phyloP scores from a whole-genome alignment of 2,329 filamentous ascomycete genomes.

The Elsinoe ampelina region DNA sequence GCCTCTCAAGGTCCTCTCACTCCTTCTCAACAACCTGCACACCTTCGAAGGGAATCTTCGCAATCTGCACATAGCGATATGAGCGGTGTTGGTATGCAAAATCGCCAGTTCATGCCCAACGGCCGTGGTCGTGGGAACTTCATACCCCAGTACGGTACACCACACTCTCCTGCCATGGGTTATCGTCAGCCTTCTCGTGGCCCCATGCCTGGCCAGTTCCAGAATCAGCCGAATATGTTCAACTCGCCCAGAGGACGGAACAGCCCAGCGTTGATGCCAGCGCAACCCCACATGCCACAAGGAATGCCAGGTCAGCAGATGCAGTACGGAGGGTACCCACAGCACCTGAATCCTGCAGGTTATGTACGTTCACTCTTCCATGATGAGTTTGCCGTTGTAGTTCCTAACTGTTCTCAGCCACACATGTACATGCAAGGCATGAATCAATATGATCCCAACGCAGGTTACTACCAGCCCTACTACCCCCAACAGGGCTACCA shows the following conservation, averaged over 20 bases:
- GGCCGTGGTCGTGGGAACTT: slow-evolving; percentile 46
- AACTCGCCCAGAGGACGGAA: slow-evolving; percentile 46
- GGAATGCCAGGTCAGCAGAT: slow-evolving; percentile 46
- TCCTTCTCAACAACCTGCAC: slow-evolving; percentile 57
- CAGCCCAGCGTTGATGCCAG: slow-evolving; percentile 49
- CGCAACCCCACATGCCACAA: slow-evolving; percentile 57
- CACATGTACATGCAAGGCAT: slow-evolving; percentile 41
- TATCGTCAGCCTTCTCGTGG: slow-evolving; percentile 45
- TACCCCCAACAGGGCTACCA: slow-evolving; percentile 33
- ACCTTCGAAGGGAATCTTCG: slow-evolving; percentile 77
- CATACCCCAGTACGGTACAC: slow-evolving; percentile 42
- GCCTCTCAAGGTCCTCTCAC: slow-evolving; percentile 37
- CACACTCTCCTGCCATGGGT: slow-evolving; percentile 45
- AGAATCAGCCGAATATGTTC: slow-evolving; percentile 19
- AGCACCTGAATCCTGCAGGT: slow-evolving; percentile 50
- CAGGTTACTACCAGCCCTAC: slow-evolving; percentile 36
- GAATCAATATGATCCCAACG: slow-evolving; percentile 42
- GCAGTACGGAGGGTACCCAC: slow-evolving; percentile 51
- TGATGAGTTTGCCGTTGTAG: slow-evolving; percentile 15
- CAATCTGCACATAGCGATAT: slow-evolving; percentile 72
- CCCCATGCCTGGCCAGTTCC: slow-evolving; percentile 37
- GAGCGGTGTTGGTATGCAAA: slow-evolving; percentile 46
- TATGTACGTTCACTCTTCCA: slow-evolving; percentile 47
- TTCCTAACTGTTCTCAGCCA: slow-evolving; percentile 39
- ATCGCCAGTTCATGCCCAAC: slow-evolving; percentile 31